phyloP scores from a whole-genome alignment of 1,284 basidiomycete species.

The Kalmanozyma brasiliensis region DNA sequence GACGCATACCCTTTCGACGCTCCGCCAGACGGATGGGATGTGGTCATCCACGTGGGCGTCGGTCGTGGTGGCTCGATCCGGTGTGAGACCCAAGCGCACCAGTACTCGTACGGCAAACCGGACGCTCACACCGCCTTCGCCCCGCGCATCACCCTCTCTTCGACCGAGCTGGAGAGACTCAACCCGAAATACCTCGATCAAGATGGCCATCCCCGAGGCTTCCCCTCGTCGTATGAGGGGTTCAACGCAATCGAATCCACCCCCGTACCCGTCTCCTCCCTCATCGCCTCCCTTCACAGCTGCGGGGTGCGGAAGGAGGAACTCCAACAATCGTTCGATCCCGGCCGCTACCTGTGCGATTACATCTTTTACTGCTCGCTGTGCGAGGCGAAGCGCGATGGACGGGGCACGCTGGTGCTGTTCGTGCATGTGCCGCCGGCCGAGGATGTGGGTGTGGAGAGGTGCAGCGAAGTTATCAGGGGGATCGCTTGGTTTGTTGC shows the following conservation, averaged over 20 bases:
- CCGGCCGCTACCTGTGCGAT: conserved; percentile 51
- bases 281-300: conserved; percentile 20
- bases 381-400: conserved; percentile 20
- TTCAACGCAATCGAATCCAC: conserved; percentile 24
- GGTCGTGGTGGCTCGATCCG: conserved; percentile 26
- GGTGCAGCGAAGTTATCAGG: conserved; percentile 19
- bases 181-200: conserved; percentile 9
- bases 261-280: conserved; percentile 6
- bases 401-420: conserved; percentile 13
- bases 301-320: conserved; percentile 8
- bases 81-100: conserved; percentile 47
- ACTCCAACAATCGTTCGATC: conserved; percentile 26
- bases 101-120: conserved; percentile 28
- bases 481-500: conserved; percentile 40
- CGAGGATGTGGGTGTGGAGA: conserved; percentile 16
- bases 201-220: conserved; percentile 23
- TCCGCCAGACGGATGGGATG: conserved; percentile 15
- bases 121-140: conserved; percentile 19
- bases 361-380: conserved; percentile 45
- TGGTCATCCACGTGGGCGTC: conserved; percentile 49
- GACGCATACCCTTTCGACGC: conserved; percentile 25
- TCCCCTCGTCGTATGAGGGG: conserved; percentile 23
- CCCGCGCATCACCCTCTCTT: conserved; percentile 3
- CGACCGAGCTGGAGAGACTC: not conserved
- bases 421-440: conserved; percentile 44